phyloP scores from a whole-genome alignment of 1,284 basidiomycete genomes.

The Leccinum angustisporum region DNA sequence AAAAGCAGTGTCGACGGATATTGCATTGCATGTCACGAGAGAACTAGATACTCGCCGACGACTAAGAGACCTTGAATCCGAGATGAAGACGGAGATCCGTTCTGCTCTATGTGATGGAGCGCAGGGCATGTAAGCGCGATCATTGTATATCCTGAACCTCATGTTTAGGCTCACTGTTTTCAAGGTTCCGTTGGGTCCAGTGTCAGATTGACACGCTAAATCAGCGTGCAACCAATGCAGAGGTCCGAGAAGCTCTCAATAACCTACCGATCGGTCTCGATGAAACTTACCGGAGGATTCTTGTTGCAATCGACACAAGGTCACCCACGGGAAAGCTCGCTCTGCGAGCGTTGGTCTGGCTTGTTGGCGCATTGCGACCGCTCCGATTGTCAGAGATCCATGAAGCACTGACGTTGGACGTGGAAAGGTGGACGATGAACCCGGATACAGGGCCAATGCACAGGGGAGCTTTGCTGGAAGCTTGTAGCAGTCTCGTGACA shows the following conservation, averaged over 20 bases:
- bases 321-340: slow-evolving; percentile 5
- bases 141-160: neutral
- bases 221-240: slow-evolving; percentile 6
- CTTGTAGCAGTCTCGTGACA: slow-evolving; percentile 9
- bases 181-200: slow-evolving; percentile 16
- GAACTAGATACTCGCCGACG: slow-evolving; percentile 12
- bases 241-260: slow-evolving; percentile 7
- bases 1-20: slow-evolving; percentile 5
- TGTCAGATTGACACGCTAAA: slow-evolving; percentile 11
- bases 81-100: slow-evolving; percentile 7
- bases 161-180: neutral
- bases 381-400: slow-evolving; percentile 6
- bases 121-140: slow-evolving; percentile 13
- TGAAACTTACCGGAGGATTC: slow-evolving; percentile 12
- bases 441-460: slow-evolving; percentile 4
- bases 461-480: slow-evolving; percentile 1
- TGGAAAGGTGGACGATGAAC: neutral
- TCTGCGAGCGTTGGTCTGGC: slow-evolving; percentile 5
- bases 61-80: slow-evolving; percentile 1
- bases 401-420: slow-evolving; percentile 6
- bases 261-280: slow-evolving; percentile 11
- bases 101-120: slow-evolving; percentile 5
- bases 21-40: slow-evolving; percentile 12
- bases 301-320: neutral
- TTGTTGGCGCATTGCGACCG: slow-evolving; percentile 7